phyloP scores from a whole-genome alignment of 345 rosid genomes.

The Brassica carinata region DNA sequence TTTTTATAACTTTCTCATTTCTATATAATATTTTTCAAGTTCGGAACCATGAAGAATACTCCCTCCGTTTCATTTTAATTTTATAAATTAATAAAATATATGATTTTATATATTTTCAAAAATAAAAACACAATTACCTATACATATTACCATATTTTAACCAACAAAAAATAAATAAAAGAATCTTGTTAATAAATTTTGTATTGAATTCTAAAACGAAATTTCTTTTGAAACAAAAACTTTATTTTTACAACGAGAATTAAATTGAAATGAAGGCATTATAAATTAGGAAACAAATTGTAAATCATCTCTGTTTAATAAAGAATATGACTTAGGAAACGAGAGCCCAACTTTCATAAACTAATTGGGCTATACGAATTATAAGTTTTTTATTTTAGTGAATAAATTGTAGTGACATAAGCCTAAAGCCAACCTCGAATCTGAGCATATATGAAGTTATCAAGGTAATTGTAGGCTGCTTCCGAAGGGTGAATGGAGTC shows the following conservation, averaged over 20 bases:
- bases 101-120: no score
- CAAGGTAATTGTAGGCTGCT: constrained; percentile 36
- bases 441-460: constrained; percentile 41
- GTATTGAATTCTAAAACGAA: no score
- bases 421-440: constrained; percentile 61
- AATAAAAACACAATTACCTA: no score
- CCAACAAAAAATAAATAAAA: no score
- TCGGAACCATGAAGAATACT: background rate
- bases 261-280: no score
- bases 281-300: background rate
- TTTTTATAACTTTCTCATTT: background rate
- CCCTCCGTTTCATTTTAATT: no score
- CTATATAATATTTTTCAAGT: background rate
- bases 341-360: background rate
- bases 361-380: background rate
- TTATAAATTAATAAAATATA: no score
- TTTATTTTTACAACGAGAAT: no score
- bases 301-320: background rate
- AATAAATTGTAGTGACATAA: constrained; percentile 15
- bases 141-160: no score
- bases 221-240: no score
- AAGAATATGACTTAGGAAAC: background rate
- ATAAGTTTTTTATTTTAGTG: background rate
- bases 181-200: no score
- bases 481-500: constrained; percentile 49